Percentiles rank a stretch among this genome's conserved stretches.
phyloP scores from a whole-genome alignment of 2,329 filamentous ascomycete species.

The Scedosporium dehoogii region DNA sequence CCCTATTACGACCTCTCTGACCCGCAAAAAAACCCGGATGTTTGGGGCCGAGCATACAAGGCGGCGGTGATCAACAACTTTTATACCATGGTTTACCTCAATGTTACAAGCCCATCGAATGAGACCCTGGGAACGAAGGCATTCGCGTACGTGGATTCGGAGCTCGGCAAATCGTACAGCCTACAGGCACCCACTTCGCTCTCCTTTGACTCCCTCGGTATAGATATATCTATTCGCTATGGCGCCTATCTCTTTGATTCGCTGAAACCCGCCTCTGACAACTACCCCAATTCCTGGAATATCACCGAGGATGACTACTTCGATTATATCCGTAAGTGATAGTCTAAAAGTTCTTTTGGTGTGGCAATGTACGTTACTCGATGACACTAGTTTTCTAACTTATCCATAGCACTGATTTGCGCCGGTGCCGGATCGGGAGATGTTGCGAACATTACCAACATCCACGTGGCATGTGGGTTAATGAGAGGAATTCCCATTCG shows the following conservation, averaged over 20 bases:
- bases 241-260: neutral
- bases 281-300: neutral
- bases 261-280: neutral
- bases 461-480: conserved; percentile 24
- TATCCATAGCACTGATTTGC: conserved; percentile 17
- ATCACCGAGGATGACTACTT: conserved; percentile 12
- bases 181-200: conserved; percentile 8
- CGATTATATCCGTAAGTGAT: conserved; percentile 22
- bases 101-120: conserved; percentile 20
- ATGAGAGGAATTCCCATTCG: conserved; percentile 27
- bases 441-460: too few species aligned
- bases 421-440: conserved; percentile 14
- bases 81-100: conserved; percentile 25
- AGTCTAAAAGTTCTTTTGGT: too few species aligned
- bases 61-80: conserved; percentile 30
- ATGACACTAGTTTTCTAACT: too few species aligned
- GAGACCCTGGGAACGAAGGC: conserved; percentile 7
- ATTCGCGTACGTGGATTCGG: conserved; percentile 25
- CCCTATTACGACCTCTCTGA: too few species aligned
- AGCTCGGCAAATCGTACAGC: conserved; percentile 22
- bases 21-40: conserved; percentile 15
- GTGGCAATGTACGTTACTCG: too few species aligned
- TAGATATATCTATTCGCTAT: neutral
- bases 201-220: neutral
- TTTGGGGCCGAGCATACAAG: conserved; percentile 27